phyloP scores from a whole-genome alignment of 208 protist genomes.

The Trypanosoma lewisi region DNA sequence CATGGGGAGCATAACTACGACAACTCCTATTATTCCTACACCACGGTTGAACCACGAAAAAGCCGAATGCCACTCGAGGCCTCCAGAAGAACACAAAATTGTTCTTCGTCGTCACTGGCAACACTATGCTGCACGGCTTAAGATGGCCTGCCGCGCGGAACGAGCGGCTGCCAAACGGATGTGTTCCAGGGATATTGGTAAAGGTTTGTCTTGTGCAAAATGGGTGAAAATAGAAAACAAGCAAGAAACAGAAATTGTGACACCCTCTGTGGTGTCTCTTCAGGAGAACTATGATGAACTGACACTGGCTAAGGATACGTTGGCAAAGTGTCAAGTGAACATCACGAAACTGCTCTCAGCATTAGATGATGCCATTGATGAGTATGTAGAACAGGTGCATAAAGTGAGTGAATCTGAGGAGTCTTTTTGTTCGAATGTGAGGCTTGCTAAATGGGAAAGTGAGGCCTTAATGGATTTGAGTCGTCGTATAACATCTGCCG shows the following conservation, averaged over 20 bases:
- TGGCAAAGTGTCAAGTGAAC: conserved; percentile 54
- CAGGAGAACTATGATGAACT: conserved; percentile 45
- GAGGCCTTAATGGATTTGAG: conserved; percentile 38
- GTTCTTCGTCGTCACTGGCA: conserved; percentile 8
- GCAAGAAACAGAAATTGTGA: conserved; percentile 9
- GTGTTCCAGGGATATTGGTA: conserved; percentile 27
- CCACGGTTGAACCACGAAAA: too few species aligned
- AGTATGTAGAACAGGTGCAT: conserved; percentile 49
- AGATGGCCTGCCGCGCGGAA: conserved; percentile 23
- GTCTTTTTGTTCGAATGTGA: conserved; percentile 41
- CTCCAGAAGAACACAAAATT: neutral
- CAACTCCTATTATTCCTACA: neutral
- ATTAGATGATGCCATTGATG: conserved; percentile 45
- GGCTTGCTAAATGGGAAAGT: conserved; percentile 45
- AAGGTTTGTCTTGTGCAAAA: conserved; percentile 48
- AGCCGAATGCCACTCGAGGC: neutral
- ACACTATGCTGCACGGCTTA: conserved; percentile 27
- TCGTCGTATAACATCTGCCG: conserved; percentile 9
- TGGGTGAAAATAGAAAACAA: conserved; percentile 34
- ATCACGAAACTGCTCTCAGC: conserved; percentile 38
- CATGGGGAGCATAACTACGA: neutral
- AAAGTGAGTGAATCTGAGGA: conserved; percentile 42
- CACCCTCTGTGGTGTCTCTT: conserved; percentile 23
- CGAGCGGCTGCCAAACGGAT: conserved; percentile 28
- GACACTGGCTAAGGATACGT: conserved; percentile 50